Evolutionary conservation across 176 grass and related monocot species (phyloP), one percentile per base, ranked within the genome.

Genomic region (Guadua angustifolia): DNA sequence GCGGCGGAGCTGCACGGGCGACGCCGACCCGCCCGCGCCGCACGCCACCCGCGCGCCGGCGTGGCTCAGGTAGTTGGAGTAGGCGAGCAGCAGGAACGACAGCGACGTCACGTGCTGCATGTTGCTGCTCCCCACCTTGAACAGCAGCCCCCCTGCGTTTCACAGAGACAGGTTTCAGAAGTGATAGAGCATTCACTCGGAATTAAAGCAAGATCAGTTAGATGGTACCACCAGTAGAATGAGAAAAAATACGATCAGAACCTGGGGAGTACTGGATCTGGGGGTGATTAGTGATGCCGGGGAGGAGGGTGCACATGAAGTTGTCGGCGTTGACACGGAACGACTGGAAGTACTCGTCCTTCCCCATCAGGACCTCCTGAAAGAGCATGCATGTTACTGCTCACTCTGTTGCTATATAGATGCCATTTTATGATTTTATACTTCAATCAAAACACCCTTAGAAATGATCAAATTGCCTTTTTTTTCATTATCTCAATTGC

Each of bases 291-390:
- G 82, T 85, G 82, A 89, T 89, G 77, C 87, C 87, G 1, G 87
- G 87, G 42, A 89, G 87, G 69, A 84, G 87, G 11, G 76, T 89
- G 76, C 87, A 85, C 11, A 89, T 89, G 87, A 89, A 89, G 69
- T 85, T 80, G 51, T 89, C 78, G 33, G 82, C 76, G 52, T 89
- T 89, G 42, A 75, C 87, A 2, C 62, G 76, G 82, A 89, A 89
- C 17, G 87, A 80, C 82, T 85, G 87, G 82, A 89, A 85, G 76
- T 81, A 85, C 82, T 89, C 76, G 32, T 89, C 87, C 74, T 93
- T 88, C 35, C 85, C 95, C 95, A 94, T 97, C 1, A 97, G 71
- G 3, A 97, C 95, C 66, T 97, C 92, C 95, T 97, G 92, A 39
- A 45, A 66, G 32, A 3, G 1, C 7, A 42, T 36, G 35, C 35